phyloP scores from a whole-genome alignment of 2,329 filamentous ascomycete genomes.

The Aspergillus cejpii region DNA sequence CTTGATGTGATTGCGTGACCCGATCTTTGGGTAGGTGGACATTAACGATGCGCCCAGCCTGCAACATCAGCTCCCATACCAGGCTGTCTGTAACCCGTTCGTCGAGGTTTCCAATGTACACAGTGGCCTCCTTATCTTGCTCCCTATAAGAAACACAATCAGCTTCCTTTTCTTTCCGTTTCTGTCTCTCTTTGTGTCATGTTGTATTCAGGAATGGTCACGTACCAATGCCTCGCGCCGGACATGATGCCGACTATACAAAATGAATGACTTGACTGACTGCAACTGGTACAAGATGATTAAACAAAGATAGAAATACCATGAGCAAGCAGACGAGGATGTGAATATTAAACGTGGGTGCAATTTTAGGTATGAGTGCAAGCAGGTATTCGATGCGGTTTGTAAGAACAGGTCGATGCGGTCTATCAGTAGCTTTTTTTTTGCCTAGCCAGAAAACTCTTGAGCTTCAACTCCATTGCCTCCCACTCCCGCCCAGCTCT shows the following conservation, averaged over 20 bases:
- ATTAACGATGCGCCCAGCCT: constrained; percentile 94
- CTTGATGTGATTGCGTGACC: constrained; percentile 92
- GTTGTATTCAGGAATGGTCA: not conserved
- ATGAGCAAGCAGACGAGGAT: not conserved
- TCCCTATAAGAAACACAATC: constrained; percentile 54
- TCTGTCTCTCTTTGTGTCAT: not conserved
- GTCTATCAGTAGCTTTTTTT: constrained; percentile 17
- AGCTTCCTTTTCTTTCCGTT: constrained; percentile 13
- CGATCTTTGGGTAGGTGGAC: constrained; percentile 97
- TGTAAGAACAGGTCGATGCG: constrained; percentile 1
- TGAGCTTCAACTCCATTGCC: constrained; percentile 16
- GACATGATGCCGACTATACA: constrained; percentile 48
- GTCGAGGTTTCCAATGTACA: constrained; percentile 97
- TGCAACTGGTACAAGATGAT: not conserved
- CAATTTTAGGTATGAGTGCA: not conserved
- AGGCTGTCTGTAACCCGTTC: constrained; percentile 86
- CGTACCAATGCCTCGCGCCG: constrained; percentile 69
- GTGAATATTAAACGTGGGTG: not conserved
- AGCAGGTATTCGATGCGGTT: not conserved
- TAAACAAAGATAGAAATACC: not conserved
- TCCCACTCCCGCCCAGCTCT: constrained; percentile 15
- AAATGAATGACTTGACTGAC: not conserved
- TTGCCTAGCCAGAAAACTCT: constrained; percentile 27
- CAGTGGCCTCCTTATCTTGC: constrained; percentile 95
- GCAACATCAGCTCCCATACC: constrained; percentile 96